phyloP scores from a whole-genome alignment of 345 rosid genomes.

The Lepidium sativum region DNA sequence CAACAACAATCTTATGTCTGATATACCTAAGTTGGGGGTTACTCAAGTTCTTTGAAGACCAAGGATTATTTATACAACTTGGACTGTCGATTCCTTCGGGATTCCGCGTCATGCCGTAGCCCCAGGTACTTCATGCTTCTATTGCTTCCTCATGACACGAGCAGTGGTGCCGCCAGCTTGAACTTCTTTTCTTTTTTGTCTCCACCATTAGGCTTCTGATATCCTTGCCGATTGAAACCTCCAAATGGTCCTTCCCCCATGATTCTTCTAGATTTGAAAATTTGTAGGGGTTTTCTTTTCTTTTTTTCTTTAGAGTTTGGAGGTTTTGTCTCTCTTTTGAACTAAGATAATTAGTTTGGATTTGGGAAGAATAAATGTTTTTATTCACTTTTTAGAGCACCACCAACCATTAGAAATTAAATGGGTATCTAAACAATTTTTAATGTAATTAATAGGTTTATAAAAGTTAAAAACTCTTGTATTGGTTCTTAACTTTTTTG shows the following conservation, averaged over 20 bases:
- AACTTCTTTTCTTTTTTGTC: slow-evolving; percentile 91
- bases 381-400: not conserved
- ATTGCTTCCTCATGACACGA: slow-evolving; percentile 83
- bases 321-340: not conserved
- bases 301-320: not conserved
- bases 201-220: slow-evolving; percentile 57
- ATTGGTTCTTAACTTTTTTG: too few species aligned
- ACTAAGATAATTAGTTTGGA: slow-evolving; percentile 6
- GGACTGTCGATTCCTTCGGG: too few species aligned
- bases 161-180: slow-evolving; percentile 89
- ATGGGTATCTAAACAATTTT: too few species aligned
- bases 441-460: too few species aligned
- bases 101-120: too few species aligned
- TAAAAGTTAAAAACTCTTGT: too few species aligned
- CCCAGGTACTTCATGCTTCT: slow-evolving; percentile 81
- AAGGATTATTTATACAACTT: too few species aligned
- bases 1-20: too few species aligned
- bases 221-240: slow-evolving; percentile 71
- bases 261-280: slow-evolving; percentile 7
- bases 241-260: slow-evolving; percentile 96
- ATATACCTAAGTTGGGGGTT: too few species aligned
- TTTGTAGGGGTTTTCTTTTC: too few species aligned
- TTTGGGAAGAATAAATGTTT: slow-evolving; percentile 24
- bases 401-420: too few species aligned
- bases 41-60: too few species aligned